Percentiles rank a stretch among this genome's conserved stretches.
Evolutionary conservation across 2,329 filamentous ascomycete species (phyloP).

Genomic region (Dothidotthia symphoricarpi): DNA sequence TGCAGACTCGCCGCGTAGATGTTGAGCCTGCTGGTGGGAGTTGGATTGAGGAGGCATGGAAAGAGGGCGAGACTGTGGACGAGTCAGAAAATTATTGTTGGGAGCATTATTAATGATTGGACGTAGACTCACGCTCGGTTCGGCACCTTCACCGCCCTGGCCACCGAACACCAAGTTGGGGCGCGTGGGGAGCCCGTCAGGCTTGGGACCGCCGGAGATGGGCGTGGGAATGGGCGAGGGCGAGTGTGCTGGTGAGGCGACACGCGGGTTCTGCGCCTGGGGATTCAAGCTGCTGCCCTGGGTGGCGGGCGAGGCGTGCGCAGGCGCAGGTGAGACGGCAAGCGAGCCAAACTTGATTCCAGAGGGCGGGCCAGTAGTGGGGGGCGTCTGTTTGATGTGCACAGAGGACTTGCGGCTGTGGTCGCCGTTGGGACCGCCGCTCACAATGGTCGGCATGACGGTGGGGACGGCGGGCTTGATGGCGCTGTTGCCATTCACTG

Average conservation of each 20-base stretch:
- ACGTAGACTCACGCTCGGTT: slow-evolving; percentile 65
- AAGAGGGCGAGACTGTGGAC: slow-evolving; percentile 64
- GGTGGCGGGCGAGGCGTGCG: slow-evolving; percentile 66
- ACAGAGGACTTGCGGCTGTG: slow-evolving; percentile 89
- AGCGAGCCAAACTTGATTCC: slow-evolving; percentile 80
- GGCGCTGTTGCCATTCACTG: slow-evolving; percentile 79
- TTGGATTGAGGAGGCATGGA: slow-evolving; percentile 54
- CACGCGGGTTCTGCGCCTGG: slow-evolving; percentile 62
- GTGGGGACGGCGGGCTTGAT: slow-evolving; percentile 68
- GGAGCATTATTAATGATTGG: slow-evolving; percentile 21
- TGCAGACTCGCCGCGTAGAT: slow-evolving; percentile 82
- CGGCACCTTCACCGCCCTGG: slow-evolving; percentile 67
- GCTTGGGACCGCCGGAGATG: slow-evolving; percentile 78
- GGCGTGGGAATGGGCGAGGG: slow-evolving; percentile 93
- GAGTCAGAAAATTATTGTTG: slow-evolving; percentile 16
- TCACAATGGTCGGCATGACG: slow-evolving; percentile 57
- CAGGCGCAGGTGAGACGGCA: slow-evolving; percentile 59
- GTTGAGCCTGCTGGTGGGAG: slow-evolving; percentile 62
- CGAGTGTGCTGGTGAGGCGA: slow-evolving; percentile 81
- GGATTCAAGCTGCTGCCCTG: slow-evolving; percentile 58
- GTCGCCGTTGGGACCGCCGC: slow-evolving; percentile 69
- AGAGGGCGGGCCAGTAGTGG: slow-evolving; percentile 53
- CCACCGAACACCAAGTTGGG: slow-evolving; percentile 77
- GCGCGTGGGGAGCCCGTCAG: slow-evolving; percentile 69
- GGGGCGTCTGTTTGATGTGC: slow-evolving; percentile 79